Evolutionary conservation across 371 early-diverging fungal genomes (phyloP).

Genomic region (Rhizopus stolonifer): DNA sequence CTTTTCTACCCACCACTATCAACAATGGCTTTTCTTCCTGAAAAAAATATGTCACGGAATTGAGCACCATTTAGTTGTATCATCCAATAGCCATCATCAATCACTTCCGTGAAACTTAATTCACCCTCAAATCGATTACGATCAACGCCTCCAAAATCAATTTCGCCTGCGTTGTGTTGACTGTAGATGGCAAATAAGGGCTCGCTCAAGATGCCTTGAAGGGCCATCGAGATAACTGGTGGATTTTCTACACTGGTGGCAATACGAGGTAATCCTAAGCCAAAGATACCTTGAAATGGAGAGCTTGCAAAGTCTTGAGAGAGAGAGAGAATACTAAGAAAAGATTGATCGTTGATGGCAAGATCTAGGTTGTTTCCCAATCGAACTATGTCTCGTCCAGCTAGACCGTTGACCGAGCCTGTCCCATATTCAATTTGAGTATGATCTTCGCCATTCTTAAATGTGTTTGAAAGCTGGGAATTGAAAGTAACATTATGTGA

Average conservation of each 20-base stretch:
- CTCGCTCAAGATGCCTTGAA: conserved; percentile 56
- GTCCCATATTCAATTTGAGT: conserved; percentile 68
- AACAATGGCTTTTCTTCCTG: neutral
- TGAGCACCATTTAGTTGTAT: conserved; percentile 25
- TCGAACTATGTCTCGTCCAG: conserved; percentile 51
- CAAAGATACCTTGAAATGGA: conserved; percentile 71
- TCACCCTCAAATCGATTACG: conserved; percentile 50
- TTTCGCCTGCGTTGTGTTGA: conserved; percentile 57
- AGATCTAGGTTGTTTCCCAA: conserved; percentile 39
- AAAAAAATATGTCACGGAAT: neutral
- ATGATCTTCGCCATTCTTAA: conserved; percentile 2
- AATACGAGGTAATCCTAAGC: conserved; percentile 60
- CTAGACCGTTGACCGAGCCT: conserved; percentile 51
- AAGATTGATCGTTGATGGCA: conserved; percentile 39
- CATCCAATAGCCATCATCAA: conserved; percentile 81
- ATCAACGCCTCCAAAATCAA: conserved; percentile 72
- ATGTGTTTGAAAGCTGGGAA: conserved; percentile 15
- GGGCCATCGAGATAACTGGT: conserved; percentile 72
- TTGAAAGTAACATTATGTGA: conserved; percentile 16
- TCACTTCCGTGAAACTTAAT: conserved; percentile 62
- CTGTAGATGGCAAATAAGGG: conserved; percentile 73
- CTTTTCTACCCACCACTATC: conserved; percentile 46
- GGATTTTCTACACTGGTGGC: conserved; percentile 41
- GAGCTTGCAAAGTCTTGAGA: conserved; percentile 59
- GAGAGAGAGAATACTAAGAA: conserved; percentile 55